Percentiles rank a stretch among this genome's conserved stretches.
Conservation (phyloP, 768 basidiomycete genomes). For the Termitomyces sp. region DNA sequence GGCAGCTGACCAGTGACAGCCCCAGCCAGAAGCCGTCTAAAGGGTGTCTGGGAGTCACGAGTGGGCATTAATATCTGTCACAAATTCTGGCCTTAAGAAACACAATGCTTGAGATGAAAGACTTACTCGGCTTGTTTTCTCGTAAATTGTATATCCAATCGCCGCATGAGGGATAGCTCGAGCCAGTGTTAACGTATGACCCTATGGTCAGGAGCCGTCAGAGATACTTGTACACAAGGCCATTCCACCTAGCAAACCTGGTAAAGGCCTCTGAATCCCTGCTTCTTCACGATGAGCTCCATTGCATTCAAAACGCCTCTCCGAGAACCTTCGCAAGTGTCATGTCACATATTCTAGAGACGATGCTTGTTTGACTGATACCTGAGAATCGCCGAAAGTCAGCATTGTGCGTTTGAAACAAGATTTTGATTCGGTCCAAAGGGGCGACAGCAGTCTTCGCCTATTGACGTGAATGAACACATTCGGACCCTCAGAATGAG, state of each 20-base stretch:
- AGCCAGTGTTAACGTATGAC: conserved; percentile 1
- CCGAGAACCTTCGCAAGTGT: not conserved
- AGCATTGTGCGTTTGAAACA: conserved; percentile 3
- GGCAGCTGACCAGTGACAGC: not conserved
- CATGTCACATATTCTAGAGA: not conserved
- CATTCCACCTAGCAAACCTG: not conserved
- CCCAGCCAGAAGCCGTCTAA: not conserved
- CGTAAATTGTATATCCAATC: conserved; percentile 5
- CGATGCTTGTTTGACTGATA: not conserved
- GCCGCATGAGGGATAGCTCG: conserved; percentile 2
- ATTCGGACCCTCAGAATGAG: not conserved
- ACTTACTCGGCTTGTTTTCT: conserved; percentile 1
- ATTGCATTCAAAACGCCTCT: not conserved
- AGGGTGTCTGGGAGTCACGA: not conserved
- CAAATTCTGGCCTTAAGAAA: not conserved
- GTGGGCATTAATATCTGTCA: conserved; percentile 6
- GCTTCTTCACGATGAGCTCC: not conserved
- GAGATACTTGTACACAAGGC: not conserved
- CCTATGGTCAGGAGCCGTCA: not conserved
- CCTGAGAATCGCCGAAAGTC: conserved; percentile 6
- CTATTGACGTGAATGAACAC: not conserved
- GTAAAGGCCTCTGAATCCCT: conserved; percentile 2
- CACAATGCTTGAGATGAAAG: not conserved
- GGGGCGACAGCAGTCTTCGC: conserved; percentile 7
- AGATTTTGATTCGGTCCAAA: conserved; percentile 4